These are phyloP conservation scores for Jatropha podagrica DNA, from an alignment of 441 rosid genomes.

Conservation along the genomic window DNA sequence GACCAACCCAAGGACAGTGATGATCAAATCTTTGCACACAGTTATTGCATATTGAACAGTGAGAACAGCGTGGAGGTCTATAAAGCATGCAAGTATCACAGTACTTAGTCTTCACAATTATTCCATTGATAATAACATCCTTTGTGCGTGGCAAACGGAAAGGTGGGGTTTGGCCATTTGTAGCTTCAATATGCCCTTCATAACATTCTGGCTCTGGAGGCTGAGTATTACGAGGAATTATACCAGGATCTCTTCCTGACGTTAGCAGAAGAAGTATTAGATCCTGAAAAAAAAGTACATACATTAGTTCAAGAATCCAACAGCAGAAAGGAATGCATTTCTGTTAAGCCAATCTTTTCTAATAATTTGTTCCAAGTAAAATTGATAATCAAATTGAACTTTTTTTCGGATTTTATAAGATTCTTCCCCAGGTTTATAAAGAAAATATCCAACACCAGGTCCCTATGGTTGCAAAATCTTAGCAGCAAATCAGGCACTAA, in stretches of 20 bases:
- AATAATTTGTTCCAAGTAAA: background rate
- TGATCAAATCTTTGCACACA: constrained; percentile 93
- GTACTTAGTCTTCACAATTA: constrained; percentile 75
- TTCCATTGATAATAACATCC: constrained; percentile 79
- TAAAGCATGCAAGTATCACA: constrained; percentile 96
- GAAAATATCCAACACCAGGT: constrained; percentile 1
- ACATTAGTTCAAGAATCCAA: constrained; percentile 20
- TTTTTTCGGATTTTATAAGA: background rate
- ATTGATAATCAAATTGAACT: background rate
- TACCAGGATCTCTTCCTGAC: constrained; percentile 98
- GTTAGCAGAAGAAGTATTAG: constrained; percentile 76
- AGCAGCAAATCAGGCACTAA: background rate
- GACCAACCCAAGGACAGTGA: constrained; percentile 99
- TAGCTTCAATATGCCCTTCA: constrained; percentile 50
- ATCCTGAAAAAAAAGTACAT: constrained; percentile 52
- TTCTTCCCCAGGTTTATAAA: constrained; percentile 1
- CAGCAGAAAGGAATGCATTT: background rate
- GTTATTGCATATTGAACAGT: constrained; percentile 93
- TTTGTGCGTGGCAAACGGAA: constrained; percentile 70
- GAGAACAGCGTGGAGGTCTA: constrained; percentile 94
- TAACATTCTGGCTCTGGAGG: constrained; percentile 83
- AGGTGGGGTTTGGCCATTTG: constrained; percentile 62
- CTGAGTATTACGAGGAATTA: constrained; percentile 72
- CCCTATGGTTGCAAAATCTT: constrained; percentile 6
- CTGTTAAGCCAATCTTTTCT: background rate